Conservation (phyloP, 495 filamentous ascomycete species). For the Tuber microsphaerosporum region DNA sequence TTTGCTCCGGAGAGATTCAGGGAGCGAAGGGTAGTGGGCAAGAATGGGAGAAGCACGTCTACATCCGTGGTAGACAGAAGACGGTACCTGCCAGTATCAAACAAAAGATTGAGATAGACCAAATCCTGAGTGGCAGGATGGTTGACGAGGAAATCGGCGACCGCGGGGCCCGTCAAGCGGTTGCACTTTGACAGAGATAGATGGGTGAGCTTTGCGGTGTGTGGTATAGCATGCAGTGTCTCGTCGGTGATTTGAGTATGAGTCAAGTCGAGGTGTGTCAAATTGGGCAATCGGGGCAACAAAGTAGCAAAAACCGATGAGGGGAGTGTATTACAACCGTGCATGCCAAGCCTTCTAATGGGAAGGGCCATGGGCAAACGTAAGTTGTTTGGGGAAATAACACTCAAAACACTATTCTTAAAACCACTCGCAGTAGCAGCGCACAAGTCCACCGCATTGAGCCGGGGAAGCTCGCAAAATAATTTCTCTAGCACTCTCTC, state of each 20-base stretch:
- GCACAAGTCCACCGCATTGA: conserved; percentile 71
- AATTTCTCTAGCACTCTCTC: conserved; percentile 63
- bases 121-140: conserved; percentile 65
- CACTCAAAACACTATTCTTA: conserved; percentile 53
- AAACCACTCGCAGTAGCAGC: conserved; percentile 68
- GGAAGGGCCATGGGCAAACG: conserved; percentile 49
- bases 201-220: conserved; percentile 67
- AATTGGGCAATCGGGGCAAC: conserved; percentile 59
- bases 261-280: conserved; percentile 75
- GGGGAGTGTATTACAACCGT: conserved; percentile 72
- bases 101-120: conserved; percentile 67
- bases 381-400: conserved; percentile 43
- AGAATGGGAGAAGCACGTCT: conserved; percentile 57
- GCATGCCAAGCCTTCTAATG: conserved; percentile 64
- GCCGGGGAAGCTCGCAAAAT: conserved; percentile 58
- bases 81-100: conserved; percentile 66
- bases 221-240: conserved; percentile 64
- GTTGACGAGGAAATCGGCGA: conserved; percentile 65
- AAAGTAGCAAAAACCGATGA: conserved; percentile 62
- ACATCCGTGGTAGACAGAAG: conserved; percentile 62
- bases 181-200: conserved; percentile 73
- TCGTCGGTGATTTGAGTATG: conserved; percentile 71
- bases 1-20: conserved; percentile 71
- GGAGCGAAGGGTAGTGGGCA: conserved; percentile 63
- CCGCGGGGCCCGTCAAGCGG: conserved; percentile 56